Percentiles rank a stretch among this genome's conserved stretches.
Conservation (phyloP, 495 filamentous ascomycete genomes). For the Aspergillus cristatus region DNA sequence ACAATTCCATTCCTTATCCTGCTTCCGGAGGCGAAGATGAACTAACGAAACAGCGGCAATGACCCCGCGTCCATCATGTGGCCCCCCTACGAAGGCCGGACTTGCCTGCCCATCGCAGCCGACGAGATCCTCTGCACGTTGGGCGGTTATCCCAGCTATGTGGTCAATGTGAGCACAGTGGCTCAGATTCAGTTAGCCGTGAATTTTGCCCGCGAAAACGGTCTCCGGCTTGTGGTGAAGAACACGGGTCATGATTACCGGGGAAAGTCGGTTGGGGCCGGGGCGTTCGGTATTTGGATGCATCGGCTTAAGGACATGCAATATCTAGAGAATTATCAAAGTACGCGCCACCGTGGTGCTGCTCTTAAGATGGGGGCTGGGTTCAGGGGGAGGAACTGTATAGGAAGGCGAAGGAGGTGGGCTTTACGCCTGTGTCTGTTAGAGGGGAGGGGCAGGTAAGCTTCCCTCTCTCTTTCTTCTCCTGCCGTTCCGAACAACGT, state of each 20-base stretch:
- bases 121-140: constrained; percentile 38
- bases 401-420: constrained; percentile 30
- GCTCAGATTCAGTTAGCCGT: constrained; percentile 49
- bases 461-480: background rate
- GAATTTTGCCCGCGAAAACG: constrained; percentile 52
- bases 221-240: constrained; percentile 53
- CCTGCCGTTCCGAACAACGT: no score
- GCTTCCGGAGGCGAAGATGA: no score
- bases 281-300: constrained; percentile 51
- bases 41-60: constrained; percentile 13
- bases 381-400: constrained; percentile 46
- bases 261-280: constrained; percentile 49
- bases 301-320: constrained; percentile 45
- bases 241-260: constrained; percentile 64
- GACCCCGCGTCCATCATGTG: constrained; percentile 36
- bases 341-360: constrained; percentile 30
- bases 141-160: constrained; percentile 50
- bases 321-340: constrained; percentile 25
- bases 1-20: constrained; percentile 1
- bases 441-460: constrained; percentile 41
- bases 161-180: constrained; percentile 47
- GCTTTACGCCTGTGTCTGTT: constrained; percentile 44
- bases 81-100: constrained; percentile 31
- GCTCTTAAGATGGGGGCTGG: constrained; percentile 45
- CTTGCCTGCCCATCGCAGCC: constrained; percentile 22